Conservation (phyloP, 345 rosid species). For the Salix viminalis region DNA sequence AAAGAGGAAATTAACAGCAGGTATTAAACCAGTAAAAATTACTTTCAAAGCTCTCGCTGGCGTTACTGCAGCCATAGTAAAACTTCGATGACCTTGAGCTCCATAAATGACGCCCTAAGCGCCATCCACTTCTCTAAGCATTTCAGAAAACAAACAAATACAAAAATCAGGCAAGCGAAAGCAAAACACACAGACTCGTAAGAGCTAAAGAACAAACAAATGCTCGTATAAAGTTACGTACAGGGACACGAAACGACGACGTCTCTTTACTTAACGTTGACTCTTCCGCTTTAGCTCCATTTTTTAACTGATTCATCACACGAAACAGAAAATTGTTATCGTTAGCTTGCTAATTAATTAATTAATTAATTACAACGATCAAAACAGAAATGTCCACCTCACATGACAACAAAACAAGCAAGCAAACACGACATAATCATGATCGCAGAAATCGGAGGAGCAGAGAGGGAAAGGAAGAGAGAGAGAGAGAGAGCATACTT, state of each 20-base stretch:
- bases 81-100: conserved; percentile 52
- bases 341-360: background rate
- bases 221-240: conserved; percentile 15
- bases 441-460: no score
- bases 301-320: conserved; percentile 20
- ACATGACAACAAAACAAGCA: background rate
- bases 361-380: background rate
- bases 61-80: conserved; percentile 75
- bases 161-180: background rate
- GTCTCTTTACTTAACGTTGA: conserved; percentile 15
- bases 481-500: conserved; percentile 15
- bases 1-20: background rate
- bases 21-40: conserved; percentile 1
- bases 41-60: conserved; percentile 53
- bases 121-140: conserved; percentile 48
- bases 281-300: conserved; percentile 21
- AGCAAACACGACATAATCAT: background rate
- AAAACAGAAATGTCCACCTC: conserved; percentile 1
- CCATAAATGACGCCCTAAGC: conserved; percentile 56
- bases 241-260: conserved; percentile 52
- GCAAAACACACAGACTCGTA: background rate
- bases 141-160: background rate
- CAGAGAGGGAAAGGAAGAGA: background rate
- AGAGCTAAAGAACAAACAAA: background rate
- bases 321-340: background rate